Percentiles rank a stretch among this genome's conserved stretches.
phyloP scores from a whole-genome alignment of 192 early-diverging fungal genomes.

The Linnemannia exigua region DNA sequence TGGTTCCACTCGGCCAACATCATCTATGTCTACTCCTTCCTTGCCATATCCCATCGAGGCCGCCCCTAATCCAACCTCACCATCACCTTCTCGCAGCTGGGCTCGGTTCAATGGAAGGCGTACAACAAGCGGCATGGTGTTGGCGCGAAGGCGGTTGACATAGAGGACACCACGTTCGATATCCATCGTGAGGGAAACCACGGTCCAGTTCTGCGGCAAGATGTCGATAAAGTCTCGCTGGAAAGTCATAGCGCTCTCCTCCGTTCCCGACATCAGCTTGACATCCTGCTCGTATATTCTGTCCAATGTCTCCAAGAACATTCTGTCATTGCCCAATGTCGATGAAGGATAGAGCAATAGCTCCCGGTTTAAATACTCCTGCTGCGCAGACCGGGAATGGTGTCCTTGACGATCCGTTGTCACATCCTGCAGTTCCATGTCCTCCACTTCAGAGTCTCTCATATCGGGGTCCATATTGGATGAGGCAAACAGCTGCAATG shows the following conservation, averaged over 20 bases:
- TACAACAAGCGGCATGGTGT: conserved; percentile 69
- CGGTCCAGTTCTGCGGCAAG: conserved; percentile 80
- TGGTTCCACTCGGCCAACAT: conserved; percentile 5
- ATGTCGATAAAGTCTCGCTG: conserved; percentile 65
- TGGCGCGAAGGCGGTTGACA: conserved; percentile 71
- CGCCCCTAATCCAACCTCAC: conserved; percentile 1
- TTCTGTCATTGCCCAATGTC: conserved; percentile 34
- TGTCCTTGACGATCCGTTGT: conserved; percentile 11
- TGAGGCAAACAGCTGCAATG: background rate
- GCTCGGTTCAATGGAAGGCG: conserved; percentile 81
- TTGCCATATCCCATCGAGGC: background rate
- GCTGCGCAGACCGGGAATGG: background rate
- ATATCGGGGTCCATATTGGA: background rate
- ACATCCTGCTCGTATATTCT: conserved; percentile 59
- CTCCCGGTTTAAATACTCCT: conserved; percentile 28
- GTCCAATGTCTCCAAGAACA: conserved; percentile 37
- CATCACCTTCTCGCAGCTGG: conserved; percentile 39
- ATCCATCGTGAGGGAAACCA: conserved; percentile 86
- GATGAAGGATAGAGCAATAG: conserved; percentile 15
- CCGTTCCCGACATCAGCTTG: conserved; percentile 13
- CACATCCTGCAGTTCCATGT: background rate
- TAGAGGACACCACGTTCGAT: conserved; percentile 73
- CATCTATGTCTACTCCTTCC: conserved; percentile 50
- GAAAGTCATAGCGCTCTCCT: conserved; percentile 53
- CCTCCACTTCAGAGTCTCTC: background rate